Evolutionary conservation across 1,284 basidiomycete genomes (phyloP).

Genomic region (Marasmius tenuissimus): DNA sequence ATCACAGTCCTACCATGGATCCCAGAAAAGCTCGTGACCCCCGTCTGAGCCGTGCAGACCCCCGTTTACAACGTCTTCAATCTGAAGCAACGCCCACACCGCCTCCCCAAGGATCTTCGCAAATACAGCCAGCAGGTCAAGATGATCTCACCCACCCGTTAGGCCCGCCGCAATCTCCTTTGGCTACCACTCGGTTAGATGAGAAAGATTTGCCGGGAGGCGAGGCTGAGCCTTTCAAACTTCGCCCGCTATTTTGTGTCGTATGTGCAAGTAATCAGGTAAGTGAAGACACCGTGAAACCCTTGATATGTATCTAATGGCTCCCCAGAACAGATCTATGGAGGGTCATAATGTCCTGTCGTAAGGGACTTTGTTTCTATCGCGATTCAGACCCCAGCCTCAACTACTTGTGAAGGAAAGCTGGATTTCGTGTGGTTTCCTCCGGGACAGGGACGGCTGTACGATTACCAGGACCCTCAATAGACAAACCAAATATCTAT

Average conservation of each 20-base stretch:
- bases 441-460: conserved; percentile 97
- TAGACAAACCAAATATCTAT: conserved; percentile 98
- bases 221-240: conserved; percentile 43
- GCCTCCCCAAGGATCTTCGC: conserved; percentile 8
- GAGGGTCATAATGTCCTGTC: conserved; percentile 92
- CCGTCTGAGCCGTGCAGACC: conserved; percentile 67
- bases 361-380: conserved; percentile 46
- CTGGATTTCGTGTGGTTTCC: conserved; percentile 89
- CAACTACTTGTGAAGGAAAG: conserved; percentile 54
- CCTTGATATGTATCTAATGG: conserved; percentile 10
- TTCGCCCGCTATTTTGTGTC: conserved; percentile 88
- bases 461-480: conserved; percentile 91
- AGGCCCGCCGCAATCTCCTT: not conserved
- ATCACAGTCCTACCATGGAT: conserved; percentile 51
- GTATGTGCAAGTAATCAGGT: conserved; percentile 98
- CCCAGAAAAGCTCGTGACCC: conserved; percentile 78
- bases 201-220: not conserved
- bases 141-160: not conserved
- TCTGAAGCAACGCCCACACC: conserved; percentile 31
- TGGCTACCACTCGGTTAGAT: not conserved
- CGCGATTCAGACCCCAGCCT: conserved; percentile 6
- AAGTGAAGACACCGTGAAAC: conserved; percentile 23
- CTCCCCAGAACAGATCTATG: conserved; percentile 93
- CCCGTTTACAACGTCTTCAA: conserved; percentile 56
- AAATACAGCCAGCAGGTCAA: not conserved